Percentiles rank a stretch among this genome's conserved stretches.
These are phyloP conservation scores for Dissoconium aciculare DNA, from an alignment of 2,329 filamentous ascomycete genomes.

Conservation along the genomic window DNA sequence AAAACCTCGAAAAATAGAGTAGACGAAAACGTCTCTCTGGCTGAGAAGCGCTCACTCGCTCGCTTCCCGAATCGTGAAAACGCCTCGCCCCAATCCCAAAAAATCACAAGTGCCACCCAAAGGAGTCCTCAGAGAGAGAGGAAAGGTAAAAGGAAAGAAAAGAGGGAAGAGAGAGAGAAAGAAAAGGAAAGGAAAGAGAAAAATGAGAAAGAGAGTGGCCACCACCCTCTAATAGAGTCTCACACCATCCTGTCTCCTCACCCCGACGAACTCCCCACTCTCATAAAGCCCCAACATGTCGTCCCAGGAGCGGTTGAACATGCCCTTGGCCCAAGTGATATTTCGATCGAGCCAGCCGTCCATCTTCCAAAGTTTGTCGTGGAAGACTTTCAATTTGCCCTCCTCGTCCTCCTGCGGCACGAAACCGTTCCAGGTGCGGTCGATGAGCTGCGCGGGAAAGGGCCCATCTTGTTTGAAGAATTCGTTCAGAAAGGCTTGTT, in stretches of 20 bases:
- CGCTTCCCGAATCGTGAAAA: too few relatives aligned
- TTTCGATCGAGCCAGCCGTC: conserved; percentile 3
- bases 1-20: too few relatives aligned
- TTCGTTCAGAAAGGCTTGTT: conserved; percentile 13
- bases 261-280: conserved; percentile 7
- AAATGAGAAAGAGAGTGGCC: too few relatives aligned
- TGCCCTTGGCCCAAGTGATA: conserved; percentile 7
- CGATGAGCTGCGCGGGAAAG: conserved; percentile 9
- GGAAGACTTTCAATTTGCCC: conserved; percentile 10
- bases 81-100: too few relatives aligned
- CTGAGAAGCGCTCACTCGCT: too few relatives aligned
- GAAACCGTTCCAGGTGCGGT: conserved; percentile 12
- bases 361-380: conserved; percentile 12
- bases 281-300: conserved; percentile 11
- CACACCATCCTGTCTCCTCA: neutral
- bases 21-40: too few relatives aligned
- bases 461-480: conserved; percentile 8
- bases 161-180: too few relatives aligned
- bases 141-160: too few relatives aligned
- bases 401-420: conserved; percentile 10
- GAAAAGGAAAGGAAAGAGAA: too few relatives aligned
- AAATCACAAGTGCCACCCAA: too few relatives aligned
- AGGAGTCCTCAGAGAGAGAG: too few relatives aligned
- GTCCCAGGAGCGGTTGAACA: conserved; percentile 8
- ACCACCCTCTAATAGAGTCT: too few relatives aligned